Conservation (phyloP, 75 land plant genomes). For the Azolla pinnata region DNA sequence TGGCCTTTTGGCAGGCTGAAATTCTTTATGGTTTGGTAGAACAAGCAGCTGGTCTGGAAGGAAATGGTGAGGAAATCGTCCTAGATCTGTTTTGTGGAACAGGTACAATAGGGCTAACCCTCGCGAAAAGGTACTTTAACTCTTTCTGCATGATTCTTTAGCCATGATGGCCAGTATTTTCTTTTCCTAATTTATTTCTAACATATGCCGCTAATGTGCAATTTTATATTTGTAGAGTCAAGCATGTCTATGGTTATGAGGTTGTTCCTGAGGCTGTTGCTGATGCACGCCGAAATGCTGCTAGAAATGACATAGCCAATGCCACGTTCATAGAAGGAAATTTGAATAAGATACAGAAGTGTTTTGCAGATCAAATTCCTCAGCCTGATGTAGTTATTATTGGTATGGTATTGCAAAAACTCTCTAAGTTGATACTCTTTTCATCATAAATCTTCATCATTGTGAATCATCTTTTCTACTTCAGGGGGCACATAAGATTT, state of each 20-base stretch:
- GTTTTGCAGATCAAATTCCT: constrained; percentile 70
- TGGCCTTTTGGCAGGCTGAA: constrained; percentile 52
- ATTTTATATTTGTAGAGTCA: constrained; percentile 40
- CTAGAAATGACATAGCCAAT: constrained; percentile 66
- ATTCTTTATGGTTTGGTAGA: constrained; percentile 67
- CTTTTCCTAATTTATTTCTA: not conserved
- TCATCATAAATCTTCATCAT: no score
- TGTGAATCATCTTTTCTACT: no score
- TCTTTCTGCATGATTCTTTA: no score
- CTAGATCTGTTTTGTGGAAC: constrained; percentile 97
- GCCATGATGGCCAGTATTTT: no score
- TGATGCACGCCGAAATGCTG: constrained; percentile 77
- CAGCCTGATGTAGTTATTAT: constrained; percentile 76
- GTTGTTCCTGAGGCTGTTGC: constrained; percentile 76
- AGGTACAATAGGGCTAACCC: constrained; percentile 87
- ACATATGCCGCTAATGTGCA: no score
- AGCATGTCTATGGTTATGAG: constrained; percentile 93
- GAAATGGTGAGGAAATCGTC: constrained; percentile 78
- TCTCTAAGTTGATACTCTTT: no score
- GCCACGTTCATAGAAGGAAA: constrained; percentile 92
- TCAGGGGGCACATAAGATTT: no score
- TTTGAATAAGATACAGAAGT: constrained; percentile 68
- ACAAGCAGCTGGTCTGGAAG: constrained; percentile 63
- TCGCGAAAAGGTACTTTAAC: constrained; percentile 88
- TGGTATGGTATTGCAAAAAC: no score